Conservation (phyloP, 2,329 filamentous ascomycete genomes). For the Neonectria ditissima region DNA sequence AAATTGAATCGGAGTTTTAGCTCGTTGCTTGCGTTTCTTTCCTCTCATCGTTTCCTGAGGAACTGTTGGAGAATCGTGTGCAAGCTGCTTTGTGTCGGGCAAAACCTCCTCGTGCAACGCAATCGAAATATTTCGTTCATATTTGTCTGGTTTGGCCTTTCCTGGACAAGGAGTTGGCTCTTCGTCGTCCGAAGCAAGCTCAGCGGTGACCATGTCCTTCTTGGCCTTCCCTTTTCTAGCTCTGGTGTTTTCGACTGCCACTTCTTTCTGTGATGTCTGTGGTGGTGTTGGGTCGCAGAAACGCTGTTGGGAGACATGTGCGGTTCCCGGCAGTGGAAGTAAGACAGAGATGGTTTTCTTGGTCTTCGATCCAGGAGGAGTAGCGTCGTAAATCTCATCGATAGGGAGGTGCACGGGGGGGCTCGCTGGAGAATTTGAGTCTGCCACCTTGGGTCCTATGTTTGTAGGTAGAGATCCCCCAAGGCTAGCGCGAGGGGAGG, state of each 20-base stretch:
- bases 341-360: conserved; percentile 9
- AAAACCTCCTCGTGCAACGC: neutral
- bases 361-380: conserved; percentile 32
- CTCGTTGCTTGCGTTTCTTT: conserved; percentile 48
- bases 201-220: conserved; percentile 13
- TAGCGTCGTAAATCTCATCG: conserved; percentile 46
- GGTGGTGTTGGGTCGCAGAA: conserved; percentile 11
- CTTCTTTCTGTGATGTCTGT: conserved; percentile 3
- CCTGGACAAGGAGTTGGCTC: neutral
- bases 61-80: neutral
- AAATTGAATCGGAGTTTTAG: conserved; percentile 51
- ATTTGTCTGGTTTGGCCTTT: neutral
- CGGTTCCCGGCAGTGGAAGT: neutral
- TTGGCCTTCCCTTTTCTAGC: conserved; percentile 17
- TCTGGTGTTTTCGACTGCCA: neutral
- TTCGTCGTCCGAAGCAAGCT: conserved; percentile 15
- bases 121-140: neutral
- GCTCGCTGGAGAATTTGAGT: neutral
- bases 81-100: neutral
- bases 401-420: conserved; percentile 38
- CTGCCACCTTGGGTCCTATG: conserved; percentile 8
- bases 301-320: neutral
- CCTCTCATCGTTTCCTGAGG: conserved; percentile 5
- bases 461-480: conserved; percentile 8
- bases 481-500: conserved; percentile 20